Conservation (phyloP, 2,329 filamentous ascomycete species). For the Colletotrichum destructivum region DNA sequence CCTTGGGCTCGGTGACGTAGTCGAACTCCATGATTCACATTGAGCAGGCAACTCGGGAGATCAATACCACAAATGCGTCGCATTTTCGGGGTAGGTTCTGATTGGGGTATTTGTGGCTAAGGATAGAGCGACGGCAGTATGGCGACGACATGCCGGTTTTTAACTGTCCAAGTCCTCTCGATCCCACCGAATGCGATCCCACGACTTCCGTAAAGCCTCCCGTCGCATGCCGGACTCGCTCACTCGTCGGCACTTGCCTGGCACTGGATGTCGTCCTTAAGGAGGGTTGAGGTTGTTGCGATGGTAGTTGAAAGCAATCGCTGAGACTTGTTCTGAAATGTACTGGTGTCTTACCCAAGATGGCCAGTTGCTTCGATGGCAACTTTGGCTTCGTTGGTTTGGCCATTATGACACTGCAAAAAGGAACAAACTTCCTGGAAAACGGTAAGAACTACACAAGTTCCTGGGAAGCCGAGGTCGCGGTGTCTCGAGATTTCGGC, state of each 20-base stretch:
- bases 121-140: slow-evolving; percentile 17
- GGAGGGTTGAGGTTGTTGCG: slow-evolving; percentile 6
- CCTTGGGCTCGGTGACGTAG: slow-evolving; percentile 21
- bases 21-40: slow-evolving; percentile 32
- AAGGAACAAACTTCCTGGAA: not conserved
- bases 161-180: slow-evolving; percentile 13
- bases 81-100: slow-evolving; percentile 31
- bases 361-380: slow-evolving; percentile 82
- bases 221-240: not conserved
- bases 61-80: slow-evolving; percentile 35
- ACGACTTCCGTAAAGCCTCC: not conserved
- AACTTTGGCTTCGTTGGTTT: slow-evolving; percentile 69
- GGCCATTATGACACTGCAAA: slow-evolving; percentile 34
- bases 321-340: slow-evolving; percentile 36
- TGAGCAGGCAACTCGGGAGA: slow-evolving; percentile 41
- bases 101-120: slow-evolving; percentile 35
- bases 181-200: not conserved
- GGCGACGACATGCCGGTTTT: slow-evolving; percentile 20
- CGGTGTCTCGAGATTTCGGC: not conserved
- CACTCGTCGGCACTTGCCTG: slow-evolving; percentile 37
- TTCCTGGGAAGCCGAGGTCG: not conserved
- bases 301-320: slow-evolving; percentile 24
- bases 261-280: slow-evolving; percentile 4
- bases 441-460: not conserved
- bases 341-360: slow-evolving; percentile 74